phyloP scores from a whole-genome alignment of 352 stramenopile genomes.

The Globisporangium okanoganense region DNA sequence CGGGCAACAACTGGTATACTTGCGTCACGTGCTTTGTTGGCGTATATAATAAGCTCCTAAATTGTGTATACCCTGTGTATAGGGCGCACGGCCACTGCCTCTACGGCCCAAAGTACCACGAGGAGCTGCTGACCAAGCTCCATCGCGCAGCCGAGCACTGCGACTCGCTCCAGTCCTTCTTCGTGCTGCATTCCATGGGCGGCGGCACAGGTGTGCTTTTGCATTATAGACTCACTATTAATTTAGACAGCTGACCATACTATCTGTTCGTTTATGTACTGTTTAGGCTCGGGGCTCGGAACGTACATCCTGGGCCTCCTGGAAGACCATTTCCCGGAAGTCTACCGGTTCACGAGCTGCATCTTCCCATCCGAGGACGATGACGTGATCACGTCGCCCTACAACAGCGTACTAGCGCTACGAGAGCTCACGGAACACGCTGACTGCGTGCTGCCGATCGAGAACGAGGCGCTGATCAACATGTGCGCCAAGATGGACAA shows the following conservation, averaged over 20 bases:
- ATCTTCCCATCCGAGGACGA: slow-evolving; percentile 86
- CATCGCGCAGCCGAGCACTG: slow-evolving; percentile 76
- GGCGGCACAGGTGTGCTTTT: slow-evolving; percentile 69
- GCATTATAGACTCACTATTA: background rate
- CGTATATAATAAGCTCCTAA: too few species aligned
- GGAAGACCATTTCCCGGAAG: slow-evolving; percentile 83
- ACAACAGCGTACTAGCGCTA: slow-evolving; percentile 88
- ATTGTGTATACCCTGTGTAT: background rate
- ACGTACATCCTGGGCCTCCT: slow-evolving; percentile 85
- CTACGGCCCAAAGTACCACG: slow-evolving; percentile 87
- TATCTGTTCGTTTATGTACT: background rate
- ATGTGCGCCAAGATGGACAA: slow-evolving; percentile 49
- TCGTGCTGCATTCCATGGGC: slow-evolving; percentile 91
- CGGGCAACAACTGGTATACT: slow-evolving; percentile 89
- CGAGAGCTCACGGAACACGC: slow-evolving; percentile 83
- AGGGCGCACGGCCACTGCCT: slow-evolving; percentile 85
- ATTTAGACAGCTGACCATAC: background rate
- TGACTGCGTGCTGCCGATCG: slow-evolving; percentile 89
- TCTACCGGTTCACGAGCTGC: slow-evolving; percentile 81
- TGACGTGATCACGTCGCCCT: slow-evolving; percentile 92
- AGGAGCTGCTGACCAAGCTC: slow-evolving; percentile 75
- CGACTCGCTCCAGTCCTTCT: slow-evolving; percentile 91
- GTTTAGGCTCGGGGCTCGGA: slow-evolving; percentile 79
- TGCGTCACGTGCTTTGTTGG: background rate
- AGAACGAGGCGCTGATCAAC: slow-evolving; percentile 87